Evolutionary conservation across 1,284 basidiomycete species (phyloP).

Genomic region (Ganoderma resinaceum): DNA sequence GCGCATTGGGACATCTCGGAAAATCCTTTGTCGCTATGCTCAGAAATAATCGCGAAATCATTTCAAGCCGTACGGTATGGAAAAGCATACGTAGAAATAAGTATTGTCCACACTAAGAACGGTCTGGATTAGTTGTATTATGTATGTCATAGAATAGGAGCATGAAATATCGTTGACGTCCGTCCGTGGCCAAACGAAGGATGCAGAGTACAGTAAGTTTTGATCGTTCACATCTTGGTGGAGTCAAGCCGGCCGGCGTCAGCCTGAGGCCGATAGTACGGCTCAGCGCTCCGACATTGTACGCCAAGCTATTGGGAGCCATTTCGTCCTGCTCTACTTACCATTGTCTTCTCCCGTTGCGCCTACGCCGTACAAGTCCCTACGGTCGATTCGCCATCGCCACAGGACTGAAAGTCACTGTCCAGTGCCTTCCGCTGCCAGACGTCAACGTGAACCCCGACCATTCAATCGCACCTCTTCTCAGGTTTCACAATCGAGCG

Average conservation of each 20-base stretch:
- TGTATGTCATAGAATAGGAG: not conserved
- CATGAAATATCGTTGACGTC: too few relatives aligned
- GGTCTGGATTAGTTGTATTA: not conserved
- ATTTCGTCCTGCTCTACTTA: not conserved
- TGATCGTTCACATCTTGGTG: too few relatives aligned
- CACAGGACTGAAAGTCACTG: too few relatives aligned
- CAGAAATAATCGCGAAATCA: not conserved
- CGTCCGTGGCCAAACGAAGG: too few relatives aligned
- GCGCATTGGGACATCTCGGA: not conserved
- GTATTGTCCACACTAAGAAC: not conserved
- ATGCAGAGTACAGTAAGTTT: too few relatives aligned
- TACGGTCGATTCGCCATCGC: not conserved
- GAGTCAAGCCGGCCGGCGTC: not conserved
- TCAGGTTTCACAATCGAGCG: too few relatives aligned
- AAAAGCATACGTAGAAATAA: too few relatives aligned
- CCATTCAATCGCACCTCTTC: too few relatives aligned
- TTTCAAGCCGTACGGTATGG: not conserved
- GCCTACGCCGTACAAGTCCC: not conserved
- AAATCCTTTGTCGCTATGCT: not conserved
- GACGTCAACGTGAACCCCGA: too few relatives aligned
- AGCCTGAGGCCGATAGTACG: not conserved
- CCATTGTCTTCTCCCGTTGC: not conserved
- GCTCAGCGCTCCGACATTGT: not conserved
- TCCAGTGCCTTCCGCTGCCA: too few relatives aligned
- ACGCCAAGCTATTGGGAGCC: not conserved